Conservation (phyloP, 116 monocot genomes). For the Posidonia oceanica region DNA sequence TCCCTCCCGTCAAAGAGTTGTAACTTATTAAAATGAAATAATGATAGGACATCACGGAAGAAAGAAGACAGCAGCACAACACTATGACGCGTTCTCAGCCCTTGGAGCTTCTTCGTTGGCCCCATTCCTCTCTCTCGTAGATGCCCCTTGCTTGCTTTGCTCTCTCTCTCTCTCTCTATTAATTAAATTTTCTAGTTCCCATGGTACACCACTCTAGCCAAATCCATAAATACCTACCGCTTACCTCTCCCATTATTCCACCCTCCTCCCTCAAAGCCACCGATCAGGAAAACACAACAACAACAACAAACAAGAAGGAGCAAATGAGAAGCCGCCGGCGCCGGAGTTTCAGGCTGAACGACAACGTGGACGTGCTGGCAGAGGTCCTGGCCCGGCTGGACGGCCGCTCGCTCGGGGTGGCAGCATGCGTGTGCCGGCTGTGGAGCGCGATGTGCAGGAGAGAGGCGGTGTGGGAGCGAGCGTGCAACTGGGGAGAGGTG, state of each 20-base stretch:
- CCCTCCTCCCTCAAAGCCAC: not conserved
- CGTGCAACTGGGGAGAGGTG: constrained; percentile 40
- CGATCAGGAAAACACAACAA: not conserved
- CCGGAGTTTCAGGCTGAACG: constrained; percentile 32
- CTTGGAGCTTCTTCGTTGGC: constrained; percentile 27
- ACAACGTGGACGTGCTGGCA: constrained; percentile 71
- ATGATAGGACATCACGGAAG: too few relatives aligned
- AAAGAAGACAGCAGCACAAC: not conserved
- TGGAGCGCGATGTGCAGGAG: constrained; percentile 42
- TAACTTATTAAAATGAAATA: too few relatives aligned
- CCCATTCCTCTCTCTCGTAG: constrained; percentile 4
- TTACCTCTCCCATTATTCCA: not conserved
- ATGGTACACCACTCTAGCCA: not conserved
- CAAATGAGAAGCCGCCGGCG: not conserved
- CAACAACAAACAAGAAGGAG: not conserved
- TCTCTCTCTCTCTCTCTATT: not conserved
- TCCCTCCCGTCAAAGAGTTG: too few relatives aligned
- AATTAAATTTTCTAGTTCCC: not conserved
- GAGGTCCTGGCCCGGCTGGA: constrained; percentile 74
- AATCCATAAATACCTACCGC: not conserved
- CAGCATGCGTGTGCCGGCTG: constrained; percentile 75
- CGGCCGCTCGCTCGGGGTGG: constrained; percentile 69
- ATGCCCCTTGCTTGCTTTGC: constrained; percentile 1
- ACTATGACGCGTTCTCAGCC: constrained; percentile 9
- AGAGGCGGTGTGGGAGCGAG: constrained; percentile 80